Evolutionary conservation across 441 rosid genomes (phyloP).

Genomic region (Lepidium campestre): DNA sequence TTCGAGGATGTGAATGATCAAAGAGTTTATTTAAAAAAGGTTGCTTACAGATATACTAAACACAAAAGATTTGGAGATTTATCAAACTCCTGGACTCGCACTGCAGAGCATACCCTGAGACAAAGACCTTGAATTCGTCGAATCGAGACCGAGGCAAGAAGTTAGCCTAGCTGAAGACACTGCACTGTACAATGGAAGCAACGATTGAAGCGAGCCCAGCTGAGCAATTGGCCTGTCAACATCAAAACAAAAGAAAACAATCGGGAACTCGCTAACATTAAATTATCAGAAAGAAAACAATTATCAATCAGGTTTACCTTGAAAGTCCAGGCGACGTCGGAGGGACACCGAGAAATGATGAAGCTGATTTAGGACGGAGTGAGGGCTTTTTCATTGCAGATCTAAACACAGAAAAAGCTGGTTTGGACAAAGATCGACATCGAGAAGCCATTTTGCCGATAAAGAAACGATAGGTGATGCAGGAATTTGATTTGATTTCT

Average conservation of each 20-base stretch:
- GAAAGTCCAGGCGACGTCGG: slow-evolving; percentile 42
- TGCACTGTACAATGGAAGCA: slow-evolving; percentile 75
- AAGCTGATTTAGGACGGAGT: slow-evolving; percentile 33
- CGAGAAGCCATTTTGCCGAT: slow-evolving; percentile 61
- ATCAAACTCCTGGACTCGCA: slow-evolving; percentile 97
- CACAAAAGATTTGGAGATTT: slow-evolving; percentile 45
- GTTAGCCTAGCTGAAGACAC: slow-evolving; percentile 83
- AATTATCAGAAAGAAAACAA: background rate
- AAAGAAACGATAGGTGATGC: background rate
- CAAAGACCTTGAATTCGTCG: slow-evolving; percentile 67
- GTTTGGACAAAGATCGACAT: slow-evolving; percentile 58
- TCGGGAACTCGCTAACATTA: background rate
- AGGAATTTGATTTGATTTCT: background rate
- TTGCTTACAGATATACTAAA: slow-evolving; percentile 67
- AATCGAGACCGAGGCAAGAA: slow-evolving; percentile 78
- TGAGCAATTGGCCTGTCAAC: slow-evolving; percentile 49
- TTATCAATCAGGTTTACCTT: slow-evolving; percentile 29
- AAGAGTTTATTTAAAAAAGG: background rate
- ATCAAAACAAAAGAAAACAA: background rate
- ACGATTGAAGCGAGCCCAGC: slow-evolving; percentile 70
- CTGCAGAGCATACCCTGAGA: slow-evolving; percentile 98
- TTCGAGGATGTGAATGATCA: background rate
- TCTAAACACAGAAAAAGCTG: slow-evolving; percentile 47
- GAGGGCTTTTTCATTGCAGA: slow-evolving; percentile 50
- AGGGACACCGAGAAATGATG: slow-evolving; percentile 37